phyloP scores from a whole-genome alignment of 768 basidiomycete genomes.

The Tubosaeta brunneosetosa region DNA sequence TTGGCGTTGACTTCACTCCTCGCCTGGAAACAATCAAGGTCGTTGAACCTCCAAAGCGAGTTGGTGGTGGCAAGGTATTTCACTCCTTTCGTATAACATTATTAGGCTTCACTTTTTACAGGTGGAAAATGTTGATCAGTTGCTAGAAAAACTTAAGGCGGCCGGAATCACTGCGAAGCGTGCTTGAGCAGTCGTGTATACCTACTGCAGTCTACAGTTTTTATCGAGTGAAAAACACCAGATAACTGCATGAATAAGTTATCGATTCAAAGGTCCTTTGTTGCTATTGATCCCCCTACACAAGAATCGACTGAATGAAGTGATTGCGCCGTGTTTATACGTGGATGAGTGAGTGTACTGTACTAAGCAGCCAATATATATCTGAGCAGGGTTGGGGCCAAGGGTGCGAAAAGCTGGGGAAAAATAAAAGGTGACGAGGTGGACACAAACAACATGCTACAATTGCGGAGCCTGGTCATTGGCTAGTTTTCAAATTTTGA shows the following conservation, averaged over 20 bases:
- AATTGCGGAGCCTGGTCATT: constrained; percentile 9
- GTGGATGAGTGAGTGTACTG: constrained; percentile 5
- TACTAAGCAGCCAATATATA: constrained; percentile 24
- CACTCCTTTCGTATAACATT: background rate
- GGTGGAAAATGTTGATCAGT: constrained; percentile 84
- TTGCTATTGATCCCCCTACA: constrained; percentile 12
- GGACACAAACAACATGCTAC: constrained; percentile 26
- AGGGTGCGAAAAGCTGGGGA: constrained; percentile 7
- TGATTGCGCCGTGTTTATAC: constrained; percentile 14
- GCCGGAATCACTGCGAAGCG: constrained; percentile 52
- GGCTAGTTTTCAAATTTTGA: constrained; percentile 10
- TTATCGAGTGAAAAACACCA: background rate
- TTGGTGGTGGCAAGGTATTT: constrained; percentile 84
- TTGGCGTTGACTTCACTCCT: constrained; percentile 80
- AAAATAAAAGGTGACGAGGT: constrained; percentile 6
- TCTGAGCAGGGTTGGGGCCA: constrained; percentile 13
- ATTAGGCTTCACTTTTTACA: constrained; percentile 18
- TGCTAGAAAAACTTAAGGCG: constrained; percentile 84
- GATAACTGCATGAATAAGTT: constrained; percentile 4
- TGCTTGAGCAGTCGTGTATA: constrained; percentile 16
- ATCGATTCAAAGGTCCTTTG: constrained; percentile 17
- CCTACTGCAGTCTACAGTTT: background rate
- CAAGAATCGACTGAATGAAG: constrained; percentile 4
- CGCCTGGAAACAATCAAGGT: constrained; percentile 84
- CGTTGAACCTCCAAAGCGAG: constrained; percentile 81